phyloP scores from a whole-genome alignment of 2,329 filamentous ascomycete species.

The Mycosphaerella sp. region DNA sequence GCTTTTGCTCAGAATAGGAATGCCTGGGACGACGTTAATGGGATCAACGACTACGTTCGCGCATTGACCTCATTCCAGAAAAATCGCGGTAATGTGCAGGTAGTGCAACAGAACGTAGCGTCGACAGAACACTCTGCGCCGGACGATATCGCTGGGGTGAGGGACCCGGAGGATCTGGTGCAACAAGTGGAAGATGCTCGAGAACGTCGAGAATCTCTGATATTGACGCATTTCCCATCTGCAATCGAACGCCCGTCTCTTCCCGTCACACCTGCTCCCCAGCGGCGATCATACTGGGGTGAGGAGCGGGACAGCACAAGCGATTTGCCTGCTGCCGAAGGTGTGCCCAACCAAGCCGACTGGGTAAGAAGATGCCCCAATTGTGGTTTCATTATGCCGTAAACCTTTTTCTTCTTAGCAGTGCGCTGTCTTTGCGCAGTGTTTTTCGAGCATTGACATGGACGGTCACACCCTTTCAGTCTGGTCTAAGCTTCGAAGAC shows the following conservation, averaged over 20 bases:
- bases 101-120: constrained; percentile 19
- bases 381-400: constrained; percentile 30
- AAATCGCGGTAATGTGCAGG: constrained; percentile 42
- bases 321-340: constrained; percentile 67
- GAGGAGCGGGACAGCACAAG: constrained; percentile 51
- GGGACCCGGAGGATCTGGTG: constrained; percentile 24
- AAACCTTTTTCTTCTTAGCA: constrained; percentile 1
- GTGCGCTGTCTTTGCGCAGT: constrained; percentile 9
- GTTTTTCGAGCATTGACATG: constrained; percentile 6
- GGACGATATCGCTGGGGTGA: constrained; percentile 23
- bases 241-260: constrained; percentile 77
- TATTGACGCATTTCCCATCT: constrained; percentile 80
- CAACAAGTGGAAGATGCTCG: constrained; percentile 25
- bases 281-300: constrained; percentile 65
- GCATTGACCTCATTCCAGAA: constrained; percentile 58
- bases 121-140: constrained; percentile 9
- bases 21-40: constrained; percentile 87
- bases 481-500: not conserved
- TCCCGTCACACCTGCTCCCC: constrained; percentile 81
- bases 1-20: constrained; percentile 63
- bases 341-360: constrained; percentile 79
- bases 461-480: not conserved
- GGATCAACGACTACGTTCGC: constrained; percentile 83
- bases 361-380: constrained; percentile 70
- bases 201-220: constrained; percentile 52